Conservation (phyloP, 1,284 basidiomycete genomes). For the Sparassis latifolia region DNA sequence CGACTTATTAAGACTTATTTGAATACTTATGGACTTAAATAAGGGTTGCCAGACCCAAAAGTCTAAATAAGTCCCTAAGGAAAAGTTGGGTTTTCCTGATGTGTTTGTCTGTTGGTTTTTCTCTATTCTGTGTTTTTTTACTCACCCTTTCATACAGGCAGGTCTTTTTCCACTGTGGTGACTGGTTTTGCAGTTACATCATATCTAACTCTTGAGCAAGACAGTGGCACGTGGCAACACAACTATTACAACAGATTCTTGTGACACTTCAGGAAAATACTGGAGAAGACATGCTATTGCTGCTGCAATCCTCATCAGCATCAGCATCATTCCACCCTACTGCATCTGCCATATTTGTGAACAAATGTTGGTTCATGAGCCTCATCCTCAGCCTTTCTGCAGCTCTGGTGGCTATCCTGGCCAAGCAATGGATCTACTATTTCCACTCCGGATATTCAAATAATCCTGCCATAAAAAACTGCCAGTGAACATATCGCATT, state of each 20-base stretch:
- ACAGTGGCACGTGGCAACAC: constrained; percentile 9
- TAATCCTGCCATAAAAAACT: constrained; percentile 3
- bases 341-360: constrained; percentile 7
- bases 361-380: constrained; percentile 11
- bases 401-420: constrained; percentile 8
- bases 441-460: neutral
- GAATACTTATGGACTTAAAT: no score
- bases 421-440: constrained; percentile 4
- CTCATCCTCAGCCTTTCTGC: constrained; percentile 10
- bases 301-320: no score
- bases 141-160: constrained; percentile 12
- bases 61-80: no score
- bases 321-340: neutral
- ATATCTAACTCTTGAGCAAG: constrained; percentile 14
- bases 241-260: constrained; percentile 14
- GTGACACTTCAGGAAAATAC: constrained; percentile 6
- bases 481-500: constrained; percentile 2
- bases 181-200: constrained; percentile 21
- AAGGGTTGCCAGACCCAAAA: no score
- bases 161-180: constrained; percentile 23
- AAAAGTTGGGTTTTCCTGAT: no score
- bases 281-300: neutral
- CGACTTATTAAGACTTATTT: no score
- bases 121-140: neutral
- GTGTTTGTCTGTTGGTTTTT: neutral